These are phyloP conservation scores for Saccharomycopsis sp. DNA, from an alignment of 805 yeast genomes.

Conservation along the genomic window DNA sequence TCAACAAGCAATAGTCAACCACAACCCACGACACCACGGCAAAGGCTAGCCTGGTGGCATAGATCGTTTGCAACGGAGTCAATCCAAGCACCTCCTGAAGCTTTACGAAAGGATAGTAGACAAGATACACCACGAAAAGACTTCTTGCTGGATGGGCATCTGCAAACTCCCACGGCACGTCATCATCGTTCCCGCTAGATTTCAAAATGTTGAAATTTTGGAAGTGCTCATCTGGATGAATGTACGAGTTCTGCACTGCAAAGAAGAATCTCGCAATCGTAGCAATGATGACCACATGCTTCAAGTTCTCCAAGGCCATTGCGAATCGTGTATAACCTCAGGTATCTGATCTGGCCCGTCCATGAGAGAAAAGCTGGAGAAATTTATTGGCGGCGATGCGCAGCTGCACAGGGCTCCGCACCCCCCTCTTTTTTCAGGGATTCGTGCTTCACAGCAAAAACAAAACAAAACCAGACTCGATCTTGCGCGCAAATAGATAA, in stretches of 20 bases:
- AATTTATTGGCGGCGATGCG: too few relatives aligned
- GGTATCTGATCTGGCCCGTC: too few relatives aligned
- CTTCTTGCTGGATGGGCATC: constrained; percentile 56
- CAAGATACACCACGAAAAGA: constrained; percentile 52
- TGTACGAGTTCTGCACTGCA: constrained; percentile 59
- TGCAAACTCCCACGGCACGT: constrained; percentile 79
- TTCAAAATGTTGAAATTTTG: constrained; percentile 78
- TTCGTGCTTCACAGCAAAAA: too few relatives aligned
- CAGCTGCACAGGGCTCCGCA: too few relatives aligned
- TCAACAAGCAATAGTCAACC: constrained; percentile 23
- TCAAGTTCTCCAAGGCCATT: neutral
- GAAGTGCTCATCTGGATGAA: constrained; percentile 97
- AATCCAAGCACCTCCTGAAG: neutral
- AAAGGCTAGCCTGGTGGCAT: constrained; percentile 18
- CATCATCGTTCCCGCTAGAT: constrained; percentile 24
- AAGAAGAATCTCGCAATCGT: constrained; percentile 1
- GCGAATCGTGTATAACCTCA: too few relatives aligned
- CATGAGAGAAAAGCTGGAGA: too few relatives aligned
- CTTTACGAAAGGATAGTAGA: constrained; percentile 60
- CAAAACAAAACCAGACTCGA: too few relatives aligned
- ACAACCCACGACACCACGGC: constrained; percentile 28
- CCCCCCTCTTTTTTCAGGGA: too few relatives aligned
- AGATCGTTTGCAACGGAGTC: constrained; percentile 12
- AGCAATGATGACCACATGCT: neutral
- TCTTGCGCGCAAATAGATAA: too few relatives aligned